A percentile compares a stretch with the other conserved stretches of the same genome.
phyloP scores from a whole-genome alignment of 23 red algal species.

The Gracilariopsis chorda region DNA sequence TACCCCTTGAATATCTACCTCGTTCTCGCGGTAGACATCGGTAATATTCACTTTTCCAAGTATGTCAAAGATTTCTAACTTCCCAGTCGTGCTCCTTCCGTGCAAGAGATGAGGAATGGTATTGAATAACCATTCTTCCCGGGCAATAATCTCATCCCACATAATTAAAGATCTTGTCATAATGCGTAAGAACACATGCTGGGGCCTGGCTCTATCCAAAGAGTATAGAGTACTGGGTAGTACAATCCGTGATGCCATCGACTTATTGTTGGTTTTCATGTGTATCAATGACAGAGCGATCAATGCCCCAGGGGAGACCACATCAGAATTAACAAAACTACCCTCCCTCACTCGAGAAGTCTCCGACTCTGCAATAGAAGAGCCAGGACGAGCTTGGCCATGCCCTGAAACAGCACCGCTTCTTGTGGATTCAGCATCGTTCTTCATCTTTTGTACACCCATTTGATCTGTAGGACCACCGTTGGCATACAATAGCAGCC shows the following conservation, averaged over 20 bases:
- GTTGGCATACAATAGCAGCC: conserved; percentile 49
- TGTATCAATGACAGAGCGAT: conserved; percentile 77
- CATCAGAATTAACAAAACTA: conserved; percentile 54
- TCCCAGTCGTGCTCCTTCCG: neutral
- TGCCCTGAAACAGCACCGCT: neutral
- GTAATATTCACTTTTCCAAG: conserved; percentile 25
- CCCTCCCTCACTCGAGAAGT: conserved; percentile 65
- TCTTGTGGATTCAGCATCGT: neutral
- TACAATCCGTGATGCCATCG: conserved; percentile 54
- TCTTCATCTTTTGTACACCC: neutral
- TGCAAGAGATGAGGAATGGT: conserved; percentile 51
- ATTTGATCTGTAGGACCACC: conserved; percentile 49
- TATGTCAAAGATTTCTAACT: conserved; percentile 20
- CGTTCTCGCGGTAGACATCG: conserved; percentile 9
- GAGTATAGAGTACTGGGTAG: conserved; percentile 52
- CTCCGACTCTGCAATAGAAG: conserved; percentile 46
- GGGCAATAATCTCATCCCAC: conserved; percentile 81
- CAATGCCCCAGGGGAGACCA: conserved; percentile 73
- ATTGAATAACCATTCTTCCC: conserved; percentile 47
- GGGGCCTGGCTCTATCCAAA: conserved; percentile 73
- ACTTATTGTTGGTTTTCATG: conserved; percentile 65
- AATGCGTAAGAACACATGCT: conserved; percentile 72
- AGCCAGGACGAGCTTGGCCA: neutral
- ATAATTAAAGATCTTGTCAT: conserved; percentile 78
- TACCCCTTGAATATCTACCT: conserved; percentile 61